Conservation (phyloP, 2,329 filamentous ascomycete species). For the Penicillium freii region DNA sequence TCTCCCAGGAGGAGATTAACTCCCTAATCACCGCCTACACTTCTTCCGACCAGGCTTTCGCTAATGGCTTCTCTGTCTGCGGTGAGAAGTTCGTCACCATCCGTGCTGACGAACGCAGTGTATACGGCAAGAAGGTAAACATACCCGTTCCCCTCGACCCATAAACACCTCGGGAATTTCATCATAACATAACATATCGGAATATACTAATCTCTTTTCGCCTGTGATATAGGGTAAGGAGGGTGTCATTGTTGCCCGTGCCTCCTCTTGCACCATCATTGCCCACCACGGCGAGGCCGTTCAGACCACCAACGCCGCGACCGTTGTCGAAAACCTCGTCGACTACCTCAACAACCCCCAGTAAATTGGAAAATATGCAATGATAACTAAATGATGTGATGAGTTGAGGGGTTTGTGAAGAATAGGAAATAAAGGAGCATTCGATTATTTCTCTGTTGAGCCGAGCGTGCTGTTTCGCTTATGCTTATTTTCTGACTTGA, state of each 20-base stretch:
- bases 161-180: slow-evolving; percentile 22
- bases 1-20: slow-evolving; percentile 55
- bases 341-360: slow-evolving; percentile 81
- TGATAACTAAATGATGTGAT: slow-evolving; percentile 18
- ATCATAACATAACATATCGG: neutral
- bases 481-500: slow-evolving; percentile 2
- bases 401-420: slow-evolving; percentile 24
- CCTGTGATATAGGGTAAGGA: slow-evolving; percentile 62
- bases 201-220: slow-evolving; percentile 5
- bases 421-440: slow-evolving; percentile 26
- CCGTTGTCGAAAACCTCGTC: slow-evolving; percentile 76
- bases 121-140: slow-evolving; percentile 81
- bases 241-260: slow-evolving; percentile 81
- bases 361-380: slow-evolving; percentile 44
- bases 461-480: slow-evolving; percentile 1
- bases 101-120: slow-evolving; percentile 70
- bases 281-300: slow-evolving; percentile 76
- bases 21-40: slow-evolving; percentile 54
- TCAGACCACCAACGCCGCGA: slow-evolving; percentile 71
- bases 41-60: slow-evolving; percentile 47
- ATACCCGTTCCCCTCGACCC: neutral
- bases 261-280: slow-evolving; percentile 82
- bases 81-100: slow-evolving; percentile 77
- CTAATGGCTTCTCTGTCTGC: slow-evolving; percentile 70
- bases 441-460: slow-evolving; percentile 9